A percentile compares a stretch with the other conserved stretches of the same genome.
Conservation (phyloP, 139 green algal species). For the Chloropicon primus region DNA sequence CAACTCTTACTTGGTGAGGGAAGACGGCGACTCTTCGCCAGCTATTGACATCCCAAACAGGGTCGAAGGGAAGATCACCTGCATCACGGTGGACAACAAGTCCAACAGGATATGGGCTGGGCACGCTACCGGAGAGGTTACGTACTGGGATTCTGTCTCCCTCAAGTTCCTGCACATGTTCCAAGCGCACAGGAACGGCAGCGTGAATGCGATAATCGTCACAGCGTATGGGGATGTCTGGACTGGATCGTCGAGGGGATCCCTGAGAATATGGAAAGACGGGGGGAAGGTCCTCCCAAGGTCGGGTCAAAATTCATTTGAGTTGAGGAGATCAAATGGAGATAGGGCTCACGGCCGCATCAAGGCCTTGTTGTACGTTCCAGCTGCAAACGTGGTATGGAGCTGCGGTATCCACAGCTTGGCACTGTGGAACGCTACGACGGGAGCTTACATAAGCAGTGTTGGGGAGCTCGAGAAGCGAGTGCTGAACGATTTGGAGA, state of each 20-base stretch:
- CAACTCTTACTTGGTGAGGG: not conserved
- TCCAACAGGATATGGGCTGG: not conserved
- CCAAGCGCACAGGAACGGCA: not conserved
- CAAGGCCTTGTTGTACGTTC: not conserved
- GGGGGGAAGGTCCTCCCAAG: not conserved
- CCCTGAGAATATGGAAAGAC: not conserved
- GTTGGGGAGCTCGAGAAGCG: not conserved
- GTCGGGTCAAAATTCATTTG: not conserved
- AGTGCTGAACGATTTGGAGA: not conserved
- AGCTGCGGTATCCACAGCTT: not conserved
- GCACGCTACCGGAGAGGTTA: not conserved
- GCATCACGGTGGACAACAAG: not conserved
- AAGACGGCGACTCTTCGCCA: not conserved
- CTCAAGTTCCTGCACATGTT: not conserved
- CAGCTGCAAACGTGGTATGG: not conserved
- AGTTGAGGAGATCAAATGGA: not conserved
- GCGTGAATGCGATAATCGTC: not conserved
- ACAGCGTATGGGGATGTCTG: not conserved
- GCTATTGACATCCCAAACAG: not conserved
- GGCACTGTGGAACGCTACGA: not conserved
- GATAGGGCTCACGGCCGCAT: not conserved
- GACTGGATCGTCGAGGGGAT: not conserved
- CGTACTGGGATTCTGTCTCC: not conserved
- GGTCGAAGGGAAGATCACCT: not conserved
- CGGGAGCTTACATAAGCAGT: not conserved